Base-by-base conservation (phyloP, 768 basidiomycete genomes). In the Coprinellus aureogranulatus region DNA sequence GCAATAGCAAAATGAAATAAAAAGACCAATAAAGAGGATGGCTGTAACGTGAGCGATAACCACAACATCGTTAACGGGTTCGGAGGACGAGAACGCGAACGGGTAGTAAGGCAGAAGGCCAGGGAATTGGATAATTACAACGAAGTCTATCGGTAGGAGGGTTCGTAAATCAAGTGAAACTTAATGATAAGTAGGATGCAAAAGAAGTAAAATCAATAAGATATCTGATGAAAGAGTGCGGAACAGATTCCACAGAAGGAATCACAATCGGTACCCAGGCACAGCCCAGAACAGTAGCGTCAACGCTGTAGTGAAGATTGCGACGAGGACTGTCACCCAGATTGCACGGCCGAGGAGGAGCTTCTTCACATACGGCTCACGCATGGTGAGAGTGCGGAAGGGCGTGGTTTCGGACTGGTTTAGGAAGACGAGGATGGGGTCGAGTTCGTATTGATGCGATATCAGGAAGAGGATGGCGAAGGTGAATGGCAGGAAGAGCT, bases 211-310 rank as follows among this genome's bases (percentile, higher is more conserved):
- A 39, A 39, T 18, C 10, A 39, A 39, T n/a, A n/a, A n/a, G n/a
- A n/a, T n/a, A n/a, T n/a, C n/a, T n/a, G n/a, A n/a, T n/a, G n/a
- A n/a, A n/a, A n/a, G n/a, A n/a, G n/a, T n/a, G n/a, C n/a, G n/a
- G n/a, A n/a, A n/a, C n/a, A n/a, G n/a, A n/a, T n/a, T n/a, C n/a
- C n/a, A n/a, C n/a, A n/a, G n/a, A n/a, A n/a, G n/a, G n/a, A n/a
- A 55, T 59, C 68, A 97, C 65, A 98, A 82, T 59, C 94, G 80
- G 72, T 98, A 89, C 0, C 96, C 96, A 8, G 96, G 96, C 37
- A 99, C 94, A 41, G 91, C 92, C 87, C 91, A 94, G 79, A 98
- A 99, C 55, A 98, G 75, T 67, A 98, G 80, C 4, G 94, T 94
- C 68, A 96, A 75, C 10, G 86, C 88, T 18, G 88, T 85, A 54